phyloP scores from a whole-genome alignment of 106 monocot genomes.

The Acorus gramineus region DNA sequence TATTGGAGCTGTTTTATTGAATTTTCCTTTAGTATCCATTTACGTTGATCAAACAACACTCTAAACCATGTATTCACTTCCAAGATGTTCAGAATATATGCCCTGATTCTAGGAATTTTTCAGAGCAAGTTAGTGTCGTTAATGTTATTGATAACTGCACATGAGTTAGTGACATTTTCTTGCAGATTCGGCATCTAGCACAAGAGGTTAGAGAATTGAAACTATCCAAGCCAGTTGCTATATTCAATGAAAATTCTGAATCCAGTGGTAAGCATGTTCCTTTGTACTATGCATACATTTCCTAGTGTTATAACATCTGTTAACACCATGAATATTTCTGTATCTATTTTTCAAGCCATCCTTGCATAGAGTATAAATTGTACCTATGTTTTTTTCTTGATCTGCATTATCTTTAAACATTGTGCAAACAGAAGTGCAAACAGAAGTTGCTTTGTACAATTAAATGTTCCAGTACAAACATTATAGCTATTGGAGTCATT shows the following conservation, averaged over 20 bases:
- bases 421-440: too few relatives aligned
- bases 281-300: neutral
- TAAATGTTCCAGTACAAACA: neutral
- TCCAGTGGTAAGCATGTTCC: slow-evolving; percentile 39
- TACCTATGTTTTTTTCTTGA: slow-evolving; percentile 7
- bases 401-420: too few relatives aligned
- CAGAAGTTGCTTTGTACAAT: too few relatives aligned
- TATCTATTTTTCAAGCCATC: too few relatives aligned
- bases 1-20: neutral
- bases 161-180: neutral
- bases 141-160: neutral
- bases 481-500: too few relatives aligned
- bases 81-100: neutral
- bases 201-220: slow-evolving; percentile 85
- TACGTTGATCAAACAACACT: too few relatives aligned
- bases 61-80: too few relatives aligned
- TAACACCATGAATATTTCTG: neutral
- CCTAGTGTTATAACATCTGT: neutral
- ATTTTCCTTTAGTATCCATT: neutral
- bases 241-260: slow-evolving; percentile 47
- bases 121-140: neutral
- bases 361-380: neutral
- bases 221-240: slow-evolving; percentile 58
- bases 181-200: slow-evolving; percentile 64
- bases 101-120: neutral